These are phyloP conservation scores for Phlebopus sp. DNA, from an alignment of 1,284 basidiomycete species.

Conservation along the genomic window DNA sequence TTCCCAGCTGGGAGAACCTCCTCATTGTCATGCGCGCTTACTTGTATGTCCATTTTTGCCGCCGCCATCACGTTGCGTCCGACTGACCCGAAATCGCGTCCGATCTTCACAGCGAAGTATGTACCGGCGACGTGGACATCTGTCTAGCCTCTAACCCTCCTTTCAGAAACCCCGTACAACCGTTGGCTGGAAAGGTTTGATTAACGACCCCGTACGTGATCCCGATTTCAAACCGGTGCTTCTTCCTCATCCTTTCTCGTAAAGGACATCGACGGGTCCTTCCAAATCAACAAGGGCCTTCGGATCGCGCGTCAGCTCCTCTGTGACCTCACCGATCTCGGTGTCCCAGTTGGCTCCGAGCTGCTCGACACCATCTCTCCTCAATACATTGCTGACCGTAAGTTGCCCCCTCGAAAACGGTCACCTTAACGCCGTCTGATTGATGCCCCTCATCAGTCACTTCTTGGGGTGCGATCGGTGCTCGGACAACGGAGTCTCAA, in stretches of 20 bases:
- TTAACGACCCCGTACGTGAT: conserved; percentile 68
- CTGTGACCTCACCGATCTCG: conserved; percentile 84
- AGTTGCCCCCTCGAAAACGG: conserved; percentile 18
- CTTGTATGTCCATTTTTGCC: conserved; percentile 59
- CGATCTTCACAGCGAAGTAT: conserved; percentile 46
- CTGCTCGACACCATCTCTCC: conserved; percentile 93
- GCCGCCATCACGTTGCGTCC: conserved; percentile 10
- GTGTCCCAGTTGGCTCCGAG: conserved; percentile 93
- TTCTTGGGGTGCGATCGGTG: conserved; percentile 98
- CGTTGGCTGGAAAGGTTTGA: conserved; percentile 86
- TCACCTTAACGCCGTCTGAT: background rate
- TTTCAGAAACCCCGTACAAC: conserved; percentile 82
- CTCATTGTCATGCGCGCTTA: conserved; percentile 96
- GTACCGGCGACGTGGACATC: background rate
- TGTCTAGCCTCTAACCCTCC: conserved; percentile 1
- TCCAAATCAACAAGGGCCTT: conserved; percentile 96
- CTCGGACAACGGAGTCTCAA: conserved; percentile 93
- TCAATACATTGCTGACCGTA: conserved; percentile 73
- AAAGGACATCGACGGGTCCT: conserved; percentile 83
- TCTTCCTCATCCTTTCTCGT: background rate
- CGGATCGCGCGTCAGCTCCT: conserved; percentile 85
- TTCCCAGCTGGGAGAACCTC: conserved; percentile 72
- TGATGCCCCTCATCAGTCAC: conserved; percentile 48
- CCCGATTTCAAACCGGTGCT: fast-evolving
- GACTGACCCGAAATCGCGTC: conserved; percentile 2